phyloP scores from a whole-genome alignment of 768 basidiomycete genomes.

The Wakefieldia striispora region DNA sequence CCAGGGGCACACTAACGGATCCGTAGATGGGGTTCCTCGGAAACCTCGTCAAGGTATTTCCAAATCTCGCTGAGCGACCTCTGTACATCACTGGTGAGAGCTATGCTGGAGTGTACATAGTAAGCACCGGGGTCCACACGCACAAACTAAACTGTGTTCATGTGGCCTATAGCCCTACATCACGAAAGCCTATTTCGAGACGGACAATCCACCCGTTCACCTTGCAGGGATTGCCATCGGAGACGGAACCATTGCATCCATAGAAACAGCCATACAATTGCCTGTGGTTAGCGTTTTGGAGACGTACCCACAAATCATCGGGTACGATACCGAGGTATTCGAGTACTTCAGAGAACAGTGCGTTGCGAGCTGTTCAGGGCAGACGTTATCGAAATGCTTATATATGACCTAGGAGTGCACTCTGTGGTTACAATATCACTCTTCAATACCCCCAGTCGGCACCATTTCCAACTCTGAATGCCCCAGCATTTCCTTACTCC shows the following conservation, averaged over 20 bases:
- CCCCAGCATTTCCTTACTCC: not conserved
- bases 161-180: conserved; percentile 64
- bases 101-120: conserved; percentile 70
- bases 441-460: conserved; percentile 65
- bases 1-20: not conserved
- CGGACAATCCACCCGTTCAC: conserved; percentile 63
- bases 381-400: not conserved
- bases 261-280: conserved; percentile 46
- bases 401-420: conserved; percentile 40
- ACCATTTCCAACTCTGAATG: conserved; percentile 40
- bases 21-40: conserved; percentile 63
- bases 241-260: conserved; percentile 55
- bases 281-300: conserved; percentile 60
- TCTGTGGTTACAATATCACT: conserved; percentile 67
- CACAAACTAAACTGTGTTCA: not conserved
- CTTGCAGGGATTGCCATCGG: conserved; percentile 68
- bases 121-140: conserved; percentile 25
- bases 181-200: conserved; percentile 62
- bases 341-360: conserved; percentile 63
- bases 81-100: conserved; percentile 72
- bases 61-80: conserved; percentile 61
- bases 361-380: conserved; percentile 20
- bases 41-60: conserved; percentile 74
- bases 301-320: conserved; percentile 74
- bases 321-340: conserved; percentile 65